Conservation (phyloP, 2,329 filamentous ascomycete species). For the Bimuria novae-zelandiae region DNA sequence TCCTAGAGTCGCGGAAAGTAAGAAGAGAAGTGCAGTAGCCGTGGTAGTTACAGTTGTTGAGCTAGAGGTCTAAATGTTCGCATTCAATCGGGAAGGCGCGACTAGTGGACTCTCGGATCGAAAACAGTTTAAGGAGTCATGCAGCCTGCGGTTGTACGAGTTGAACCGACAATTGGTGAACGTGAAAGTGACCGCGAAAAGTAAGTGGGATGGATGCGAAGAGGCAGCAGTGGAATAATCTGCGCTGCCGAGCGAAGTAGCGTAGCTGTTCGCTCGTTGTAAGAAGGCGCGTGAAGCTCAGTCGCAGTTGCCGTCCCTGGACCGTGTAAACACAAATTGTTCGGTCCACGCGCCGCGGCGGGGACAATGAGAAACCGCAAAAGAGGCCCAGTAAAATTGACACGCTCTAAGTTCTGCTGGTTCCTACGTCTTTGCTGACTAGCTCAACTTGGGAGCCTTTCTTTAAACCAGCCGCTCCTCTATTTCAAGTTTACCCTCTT, state of each 20-base stretch:
- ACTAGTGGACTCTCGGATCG: not conserved
- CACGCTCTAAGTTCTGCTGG: slow-evolving; percentile 18
- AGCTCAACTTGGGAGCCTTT: slow-evolving; percentile 32
- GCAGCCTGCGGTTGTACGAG: not conserved
- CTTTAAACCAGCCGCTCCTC: slow-evolving; percentile 40
- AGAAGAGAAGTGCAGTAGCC: too few relatives aligned
- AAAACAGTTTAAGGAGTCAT: not conserved
- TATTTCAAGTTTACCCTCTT: slow-evolving; percentile 20
- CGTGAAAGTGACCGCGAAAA: too few relatives aligned
- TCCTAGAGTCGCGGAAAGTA: too few relatives aligned
- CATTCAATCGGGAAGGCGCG: not conserved
- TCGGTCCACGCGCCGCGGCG: too few relatives aligned
- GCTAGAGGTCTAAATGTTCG: too few relatives aligned
- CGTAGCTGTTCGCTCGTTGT: too few relatives aligned
- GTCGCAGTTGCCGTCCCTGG: not conserved
- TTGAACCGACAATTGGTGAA: not conserved
- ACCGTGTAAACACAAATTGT: not conserved
- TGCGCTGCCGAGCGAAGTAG: too few relatives aligned
- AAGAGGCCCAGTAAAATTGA: too few relatives aligned
- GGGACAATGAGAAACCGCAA: too few relatives aligned
- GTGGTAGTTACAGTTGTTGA: too few relatives aligned
- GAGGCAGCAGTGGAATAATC: too few relatives aligned
- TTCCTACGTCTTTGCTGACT: slow-evolving; percentile 34
- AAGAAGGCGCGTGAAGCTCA: not conserved
- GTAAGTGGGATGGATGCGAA: too few relatives aligned